A percentile compares a stretch with the other conserved stretches of the same genome.
Evolutionary conservation across 2,329 filamentous ascomycete species (phyloP).

Genomic region (Talaromyces pinophilus): DNA sequence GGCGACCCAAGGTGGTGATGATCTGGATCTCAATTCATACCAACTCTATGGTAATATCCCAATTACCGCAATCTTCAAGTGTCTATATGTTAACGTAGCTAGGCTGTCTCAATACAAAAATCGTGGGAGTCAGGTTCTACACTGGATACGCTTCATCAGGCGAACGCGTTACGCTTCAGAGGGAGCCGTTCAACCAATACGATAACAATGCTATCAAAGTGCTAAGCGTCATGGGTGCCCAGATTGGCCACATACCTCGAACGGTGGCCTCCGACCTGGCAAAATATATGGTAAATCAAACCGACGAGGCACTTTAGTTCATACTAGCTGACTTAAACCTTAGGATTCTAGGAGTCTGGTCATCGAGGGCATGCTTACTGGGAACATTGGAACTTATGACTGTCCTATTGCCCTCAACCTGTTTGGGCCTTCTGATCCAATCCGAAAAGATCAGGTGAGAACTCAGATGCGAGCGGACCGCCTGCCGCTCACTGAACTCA

Average conservation of each 20-base stretch:
- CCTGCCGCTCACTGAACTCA: slow-evolving; percentile 58
- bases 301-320: background rate
- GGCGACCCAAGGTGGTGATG: slow-evolving; percentile 38
- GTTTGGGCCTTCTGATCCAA: slow-evolving; percentile 65
- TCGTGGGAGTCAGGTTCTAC: slow-evolving; percentile 66
- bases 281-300: slow-evolving; percentile 62
- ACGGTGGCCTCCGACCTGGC: slow-evolving; percentile 70
- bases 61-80: background rate
- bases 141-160: slow-evolving; percentile 61
- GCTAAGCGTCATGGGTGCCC: slow-evolving; percentile 70
- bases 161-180: slow-evolving; percentile 62
- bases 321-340: slow-evolving; percentile 24
- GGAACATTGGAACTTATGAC: slow-evolving; percentile 66
- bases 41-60: slow-evolving; percentile 43
- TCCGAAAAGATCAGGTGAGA: slow-evolving; percentile 58
- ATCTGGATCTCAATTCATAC: slow-evolving; percentile 37
- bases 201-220: slow-evolving; percentile 77
- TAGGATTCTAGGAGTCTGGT: slow-evolving; percentile 60
- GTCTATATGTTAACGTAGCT: slow-evolving; percentile 27
- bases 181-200: slow-evolving; percentile 69
- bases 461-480: slow-evolving; percentile 63
- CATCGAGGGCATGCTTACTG: slow-evolving; percentile 70
- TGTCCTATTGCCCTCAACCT: slow-evolving; percentile 71
- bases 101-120: slow-evolving; percentile 53
- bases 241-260: slow-evolving; percentile 78